These are phyloP conservation scores for Talaromyces verruculosus DNA, from an alignment of 2,329 filamentous ascomycete species.

Conservation along the genomic window DNA sequence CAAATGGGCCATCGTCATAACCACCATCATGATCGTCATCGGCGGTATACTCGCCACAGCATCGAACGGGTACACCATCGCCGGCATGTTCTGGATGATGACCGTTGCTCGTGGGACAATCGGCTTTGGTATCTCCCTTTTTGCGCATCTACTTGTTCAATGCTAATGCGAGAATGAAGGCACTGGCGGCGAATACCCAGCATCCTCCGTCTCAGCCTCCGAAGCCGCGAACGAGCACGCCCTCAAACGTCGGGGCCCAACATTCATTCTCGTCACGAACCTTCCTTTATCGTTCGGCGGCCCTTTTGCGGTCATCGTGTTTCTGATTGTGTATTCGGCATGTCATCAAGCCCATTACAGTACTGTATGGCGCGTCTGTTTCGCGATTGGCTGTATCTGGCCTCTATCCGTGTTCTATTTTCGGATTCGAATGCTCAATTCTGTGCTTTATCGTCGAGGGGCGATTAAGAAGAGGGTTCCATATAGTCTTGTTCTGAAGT, in stretches of 20 bases:
- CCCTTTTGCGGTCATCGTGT: conserved; percentile 47
- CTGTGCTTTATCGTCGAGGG: conserved; percentile 52
- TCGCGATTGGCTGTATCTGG: conserved; percentile 51
- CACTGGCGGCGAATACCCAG: conserved; percentile 51
- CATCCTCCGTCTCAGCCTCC: conserved; percentile 48
- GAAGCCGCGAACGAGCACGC: conserved; percentile 52
- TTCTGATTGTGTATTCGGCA: conserved; percentile 49
- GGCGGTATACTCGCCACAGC: conserved; percentile 50
- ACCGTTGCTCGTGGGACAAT: conserved; percentile 51
- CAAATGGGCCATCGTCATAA: conserved; percentile 48
- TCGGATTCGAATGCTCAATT: conserved; percentile 55
- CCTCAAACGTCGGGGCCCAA: conserved; percentile 41
- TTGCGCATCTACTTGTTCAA: neutral
- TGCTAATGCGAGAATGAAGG: conserved; percentile 22
- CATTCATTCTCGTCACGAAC: conserved; percentile 52
- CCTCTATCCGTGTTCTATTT: conserved; percentile 59
- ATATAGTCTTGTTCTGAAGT: conserved; percentile 51
- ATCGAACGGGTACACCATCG: conserved; percentile 46
- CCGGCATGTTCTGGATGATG: conserved; percentile 57
- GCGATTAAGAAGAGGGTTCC: conserved; percentile 56
- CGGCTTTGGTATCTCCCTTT: conserved; percentile 41
- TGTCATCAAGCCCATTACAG: conserved; percentile 37
- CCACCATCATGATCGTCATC: conserved; percentile 49
- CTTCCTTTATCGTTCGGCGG: conserved; percentile 44
- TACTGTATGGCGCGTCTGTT: conserved; percentile 52